Percentiles rank a stretch among this genome's conserved stretches.
Evolutionary conservation across 2,329 filamentous ascomycete genomes (phyloP).

Genomic region (Neopestalotiopsis clavispora): DNA sequence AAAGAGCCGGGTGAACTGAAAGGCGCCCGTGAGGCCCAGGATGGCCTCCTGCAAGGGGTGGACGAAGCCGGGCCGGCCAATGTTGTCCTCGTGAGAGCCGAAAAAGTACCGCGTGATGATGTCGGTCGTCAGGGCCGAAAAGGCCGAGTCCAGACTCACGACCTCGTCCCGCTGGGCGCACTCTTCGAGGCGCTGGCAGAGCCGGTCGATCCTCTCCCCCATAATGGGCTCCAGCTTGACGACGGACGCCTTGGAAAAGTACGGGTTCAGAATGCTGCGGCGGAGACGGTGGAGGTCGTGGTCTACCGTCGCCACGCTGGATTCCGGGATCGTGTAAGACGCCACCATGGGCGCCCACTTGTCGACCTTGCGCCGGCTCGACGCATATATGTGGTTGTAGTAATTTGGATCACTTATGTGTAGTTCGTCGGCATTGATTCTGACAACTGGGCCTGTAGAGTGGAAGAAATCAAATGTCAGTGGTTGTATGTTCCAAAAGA

Average conservation of each 20-base stretch:
- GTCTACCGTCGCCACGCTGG: neutral
- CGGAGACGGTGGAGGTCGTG: slow-evolving; percentile 24
- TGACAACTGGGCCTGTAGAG: slow-evolving; percentile 33
- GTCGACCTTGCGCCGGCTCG: slow-evolving; percentile 21
- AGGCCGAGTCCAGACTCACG: slow-evolving; percentile 24
- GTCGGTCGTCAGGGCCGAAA: slow-evolving; percentile 28
- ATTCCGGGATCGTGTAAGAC: neutral
- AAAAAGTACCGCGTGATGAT: slow-evolving; percentile 21
- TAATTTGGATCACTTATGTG: slow-evolving; percentile 38
- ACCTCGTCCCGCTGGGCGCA: slow-evolving; percentile 23
- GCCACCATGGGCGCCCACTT: slow-evolving; percentile 19
- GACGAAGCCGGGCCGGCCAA: neutral
- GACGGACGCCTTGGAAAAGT: slow-evolving; percentile 31
- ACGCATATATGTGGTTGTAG: slow-evolving; percentile 29
- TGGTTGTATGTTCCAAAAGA: neutral
- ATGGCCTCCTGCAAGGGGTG: neutral
- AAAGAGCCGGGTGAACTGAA: neutral
- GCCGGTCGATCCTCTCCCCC: slow-evolving; percentile 23
- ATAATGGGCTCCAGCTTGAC: slow-evolving; percentile 24
- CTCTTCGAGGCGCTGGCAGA: slow-evolving; percentile 27
- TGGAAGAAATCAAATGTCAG: neutral
- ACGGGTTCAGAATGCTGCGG: slow-evolving; percentile 25
- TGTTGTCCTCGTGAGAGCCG: neutral
- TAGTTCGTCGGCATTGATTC: slow-evolving; percentile 38
- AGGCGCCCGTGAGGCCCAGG: neutral